phyloP scores from a whole-genome alignment of 1,284 basidiomycete genomes.

The Heterobasidion irregulare region DNA sequence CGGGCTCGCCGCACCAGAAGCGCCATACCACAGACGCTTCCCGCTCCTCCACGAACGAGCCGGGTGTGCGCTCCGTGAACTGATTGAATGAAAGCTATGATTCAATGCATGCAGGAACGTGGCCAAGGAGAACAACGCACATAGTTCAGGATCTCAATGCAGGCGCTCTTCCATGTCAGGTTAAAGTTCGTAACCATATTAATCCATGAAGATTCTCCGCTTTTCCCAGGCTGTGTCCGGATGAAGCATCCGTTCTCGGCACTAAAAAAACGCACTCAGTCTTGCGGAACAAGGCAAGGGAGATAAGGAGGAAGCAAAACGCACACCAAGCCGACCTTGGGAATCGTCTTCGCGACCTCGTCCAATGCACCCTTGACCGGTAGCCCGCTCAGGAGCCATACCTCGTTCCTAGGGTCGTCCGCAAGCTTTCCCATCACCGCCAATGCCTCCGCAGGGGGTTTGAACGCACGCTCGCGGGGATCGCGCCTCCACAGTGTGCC shows the following conservation, averaged over 20 bases:
- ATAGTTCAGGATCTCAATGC: slow-evolving; percentile 76
- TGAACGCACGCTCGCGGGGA: slow-evolving; percentile 34
- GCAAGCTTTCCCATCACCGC: slow-evolving; percentile 52
- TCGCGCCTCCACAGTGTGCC: slow-evolving; percentile 65
- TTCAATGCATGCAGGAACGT: neutral
- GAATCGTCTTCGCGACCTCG: slow-evolving; percentile 48
- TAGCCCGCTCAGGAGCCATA: slow-evolving; percentile 79
- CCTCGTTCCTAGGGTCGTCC: slow-evolving; percentile 62
- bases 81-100: slow-evolving; percentile 19
- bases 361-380: slow-evolving; percentile 52
- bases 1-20: slow-evolving; percentile 57
- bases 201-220: slow-evolving; percentile 48
- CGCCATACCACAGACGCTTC: slow-evolving; percentile 80
- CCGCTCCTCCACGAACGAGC: slow-evolving; percentile 80
- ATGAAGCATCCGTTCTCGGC: slow-evolving; percentile 87
- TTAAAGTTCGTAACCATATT: slow-evolving; percentile 76
- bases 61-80: slow-evolving; percentile 86
- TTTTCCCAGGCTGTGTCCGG: slow-evolving; percentile 40
- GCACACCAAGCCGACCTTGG: slow-evolving; percentile 70
- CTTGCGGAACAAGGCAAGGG: neutral
- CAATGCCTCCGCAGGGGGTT: slow-evolving; percentile 43
- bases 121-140: slow-evolving; percentile 32
- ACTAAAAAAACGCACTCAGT: slow-evolving; percentile 22
- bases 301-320: slow-evolving; percentile 17
- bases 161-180: slow-evolving; percentile 71